Evolutionary conservation across 2,329 filamentous ascomycete genomes (phyloP), one percentile per base, ranked within the genome.

Genomic region (Fusarium verrucosum): DNA sequence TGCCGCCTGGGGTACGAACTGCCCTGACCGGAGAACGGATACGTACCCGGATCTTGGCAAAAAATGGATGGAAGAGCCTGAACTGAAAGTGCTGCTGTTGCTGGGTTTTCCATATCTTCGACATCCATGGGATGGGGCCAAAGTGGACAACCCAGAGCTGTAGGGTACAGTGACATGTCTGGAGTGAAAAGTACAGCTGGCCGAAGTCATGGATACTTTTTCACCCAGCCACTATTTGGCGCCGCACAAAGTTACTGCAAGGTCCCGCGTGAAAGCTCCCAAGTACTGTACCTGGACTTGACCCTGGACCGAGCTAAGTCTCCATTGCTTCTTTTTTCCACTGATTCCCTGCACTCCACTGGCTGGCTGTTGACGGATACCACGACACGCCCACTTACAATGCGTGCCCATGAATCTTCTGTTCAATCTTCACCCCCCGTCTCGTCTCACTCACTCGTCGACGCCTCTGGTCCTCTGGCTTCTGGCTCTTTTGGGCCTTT

Each of bases 241-340:
- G 22, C 22, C 1, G 5, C 2, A 2, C 19, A 7, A 65, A 28
- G 63, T 66, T 46, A 10, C 44, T 51, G 50, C 38, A 65, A 64
- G 53, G 63, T 66, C 42, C 58, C 58, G 50, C 23, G 33, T 14
- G 23, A 13, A 19, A 16, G n/a, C 23, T 40, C 19, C 17, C 23
- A 65, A 50, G 63, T 66, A 64, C 42, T 35, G 63, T 66, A 64
- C 42, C 32, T 43, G 14, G 23, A 66, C 63, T 49, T 28, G 30
- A 43, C 37, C 62, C 58, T 44, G 45, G 63, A 50, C 33, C n/a
- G n/a, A n/a, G n/a, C n/a, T n/a, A 36, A 58, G 57, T 53, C 63
- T 60, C 63, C 63, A 66, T 66, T 66, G 63, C 63, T 66, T 66
- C 63, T 66, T 66, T 43, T n/a, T 66, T 66, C 44, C 63, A 66